These are phyloP conservation scores for Acorus calamus DNA, from an alignment of 106 monocot species.

Conservation along the genomic window DNA sequence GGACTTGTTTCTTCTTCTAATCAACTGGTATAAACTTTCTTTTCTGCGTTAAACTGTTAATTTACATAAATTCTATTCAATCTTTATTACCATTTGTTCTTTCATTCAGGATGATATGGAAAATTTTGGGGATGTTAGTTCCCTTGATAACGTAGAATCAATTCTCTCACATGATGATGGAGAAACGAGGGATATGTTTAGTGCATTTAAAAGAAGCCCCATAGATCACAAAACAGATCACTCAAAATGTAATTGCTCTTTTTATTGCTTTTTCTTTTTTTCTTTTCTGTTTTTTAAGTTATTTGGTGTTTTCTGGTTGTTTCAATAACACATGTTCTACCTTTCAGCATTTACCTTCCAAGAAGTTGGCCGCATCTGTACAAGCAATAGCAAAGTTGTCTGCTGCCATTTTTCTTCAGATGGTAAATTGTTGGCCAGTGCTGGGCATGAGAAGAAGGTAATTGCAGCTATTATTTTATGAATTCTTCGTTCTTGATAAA, in stretches of 20 bases:
- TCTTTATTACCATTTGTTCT: background rate
- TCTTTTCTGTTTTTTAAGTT: too few relatives aligned
- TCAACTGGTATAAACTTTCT: constrained; percentile 56
- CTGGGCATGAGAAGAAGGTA: constrained; percentile 97
- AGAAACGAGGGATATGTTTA: constrained; percentile 84
- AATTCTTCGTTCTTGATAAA: background rate
- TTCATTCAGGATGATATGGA: constrained; percentile 74
- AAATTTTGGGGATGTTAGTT: constrained; percentile 79
- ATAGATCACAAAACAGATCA: constrained; percentile 65
- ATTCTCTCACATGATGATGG: constrained; percentile 87
- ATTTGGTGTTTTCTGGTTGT: too few relatives aligned
- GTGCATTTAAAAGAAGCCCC: constrained; percentile 61
- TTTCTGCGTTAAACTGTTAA: background rate
- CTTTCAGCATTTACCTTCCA: constrained; percentile 55
- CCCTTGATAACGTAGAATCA: constrained; percentile 91
- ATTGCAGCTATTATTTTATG: background rate
- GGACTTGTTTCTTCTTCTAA: constrained; percentile 88
- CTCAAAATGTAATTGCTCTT: constrained; percentile 15
- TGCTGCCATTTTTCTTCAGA: constrained; percentile 96
- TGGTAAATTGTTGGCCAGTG: constrained; percentile 89
- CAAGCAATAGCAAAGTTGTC: constrained; percentile 76
- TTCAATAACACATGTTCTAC: background rate
- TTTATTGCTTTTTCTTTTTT: background rate
- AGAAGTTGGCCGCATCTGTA: constrained; percentile 59
- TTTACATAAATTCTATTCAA: background rate